Conservation (phyloP, 495 filamentous ascomycete species). For the Opeltia flavorubescens region DNA sequence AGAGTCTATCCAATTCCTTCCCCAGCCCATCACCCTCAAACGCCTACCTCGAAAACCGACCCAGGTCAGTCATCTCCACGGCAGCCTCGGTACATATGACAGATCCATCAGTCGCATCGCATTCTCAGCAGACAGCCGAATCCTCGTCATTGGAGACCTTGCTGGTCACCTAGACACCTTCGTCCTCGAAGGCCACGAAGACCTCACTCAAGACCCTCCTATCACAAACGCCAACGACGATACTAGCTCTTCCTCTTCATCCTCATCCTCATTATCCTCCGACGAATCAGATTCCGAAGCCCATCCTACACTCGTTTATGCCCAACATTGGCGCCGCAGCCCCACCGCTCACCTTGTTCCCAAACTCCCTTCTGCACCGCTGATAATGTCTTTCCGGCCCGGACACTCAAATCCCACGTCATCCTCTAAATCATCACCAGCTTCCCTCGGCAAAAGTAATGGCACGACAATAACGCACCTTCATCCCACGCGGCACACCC, state of each 20-base stretch:
- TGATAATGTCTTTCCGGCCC: conserved; percentile 64
- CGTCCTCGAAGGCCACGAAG: conserved; percentile 46
- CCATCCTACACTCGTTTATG: conserved; percentile 23
- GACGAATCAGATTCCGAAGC: conserved; percentile 30
- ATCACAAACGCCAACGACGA: conserved; percentile 1
- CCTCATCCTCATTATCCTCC: conserved; percentile 36
- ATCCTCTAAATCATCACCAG: conserved; percentile 17
- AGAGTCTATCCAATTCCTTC: conserved; percentile 29
- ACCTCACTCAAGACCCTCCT: conserved; percentile 12
- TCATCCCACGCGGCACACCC: conserved; percentile 31
- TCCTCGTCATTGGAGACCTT: conserved; percentile 66
- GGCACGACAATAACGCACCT: conserved; percentile 26
- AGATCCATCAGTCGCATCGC: conserved; percentile 56
- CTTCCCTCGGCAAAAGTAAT: conserved; percentile 19
- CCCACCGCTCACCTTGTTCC: conserved; percentile 59
- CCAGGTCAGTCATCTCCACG: conserved; percentile 39
- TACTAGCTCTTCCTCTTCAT: conserved; percentile 12
- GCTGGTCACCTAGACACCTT: conserved; percentile 81
- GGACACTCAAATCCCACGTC: no score
- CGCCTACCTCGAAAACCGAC: conserved; percentile 42
- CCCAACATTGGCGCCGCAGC: conserved; percentile 52
- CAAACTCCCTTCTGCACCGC: conserved; percentile 53
- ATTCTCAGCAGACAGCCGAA: conserved; percentile 69
- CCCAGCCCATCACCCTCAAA: conserved; percentile 36
- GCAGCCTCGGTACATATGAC: conserved; percentile 65